Evolutionary conservation across 768 basidiomycete species (phyloP).

Genomic region (Neoboletus subvelutipes): DNA sequence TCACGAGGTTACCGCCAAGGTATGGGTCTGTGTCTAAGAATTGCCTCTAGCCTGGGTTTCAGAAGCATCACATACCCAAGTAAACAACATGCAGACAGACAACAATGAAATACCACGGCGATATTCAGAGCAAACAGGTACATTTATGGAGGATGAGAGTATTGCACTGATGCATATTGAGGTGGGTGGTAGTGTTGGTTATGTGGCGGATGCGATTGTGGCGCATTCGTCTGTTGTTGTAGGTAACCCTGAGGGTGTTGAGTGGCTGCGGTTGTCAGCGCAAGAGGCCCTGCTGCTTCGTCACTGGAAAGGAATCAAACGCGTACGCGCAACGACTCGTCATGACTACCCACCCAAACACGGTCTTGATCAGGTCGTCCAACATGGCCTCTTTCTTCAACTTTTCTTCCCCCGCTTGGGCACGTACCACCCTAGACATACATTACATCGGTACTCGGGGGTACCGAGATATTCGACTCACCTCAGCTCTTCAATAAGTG

Average conservation of each 20-base stretch:
- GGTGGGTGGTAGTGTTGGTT: conserved; percentile 11
- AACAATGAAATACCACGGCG: neutral
- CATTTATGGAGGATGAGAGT: conserved; percentile 16
- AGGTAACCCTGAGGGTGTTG: conserved; percentile 6
- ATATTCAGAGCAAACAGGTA: neutral
- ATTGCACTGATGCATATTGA: conserved; percentile 16
- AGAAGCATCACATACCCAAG: neutral
- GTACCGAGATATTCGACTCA: conserved; percentile 1
- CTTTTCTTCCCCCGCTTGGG: conserved; percentile 52
- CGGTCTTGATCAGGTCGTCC: conserved; percentile 48
- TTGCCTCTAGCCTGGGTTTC: neutral
- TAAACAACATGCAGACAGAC: neutral
- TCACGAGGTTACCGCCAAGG: neutral
- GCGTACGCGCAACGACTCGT: neutral
- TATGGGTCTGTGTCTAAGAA: neutral
- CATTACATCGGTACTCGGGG: neutral
- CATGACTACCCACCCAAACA: conserved; percentile 48
- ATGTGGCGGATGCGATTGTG: conserved; percentile 8
- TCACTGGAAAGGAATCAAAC: conserved; percentile 19
- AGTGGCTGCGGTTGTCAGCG: conserved; percentile 5
- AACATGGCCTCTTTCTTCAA: conserved; percentile 62
- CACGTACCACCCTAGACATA: conserved; percentile 39
- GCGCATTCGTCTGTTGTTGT: conserved; percentile 11
- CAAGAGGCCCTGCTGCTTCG: conserved; percentile 22
- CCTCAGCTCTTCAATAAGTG: conserved; percentile 63